Evolutionary conservation across 305 asterid species (phyloP).

Genomic region (Lippia alba): DNA sequence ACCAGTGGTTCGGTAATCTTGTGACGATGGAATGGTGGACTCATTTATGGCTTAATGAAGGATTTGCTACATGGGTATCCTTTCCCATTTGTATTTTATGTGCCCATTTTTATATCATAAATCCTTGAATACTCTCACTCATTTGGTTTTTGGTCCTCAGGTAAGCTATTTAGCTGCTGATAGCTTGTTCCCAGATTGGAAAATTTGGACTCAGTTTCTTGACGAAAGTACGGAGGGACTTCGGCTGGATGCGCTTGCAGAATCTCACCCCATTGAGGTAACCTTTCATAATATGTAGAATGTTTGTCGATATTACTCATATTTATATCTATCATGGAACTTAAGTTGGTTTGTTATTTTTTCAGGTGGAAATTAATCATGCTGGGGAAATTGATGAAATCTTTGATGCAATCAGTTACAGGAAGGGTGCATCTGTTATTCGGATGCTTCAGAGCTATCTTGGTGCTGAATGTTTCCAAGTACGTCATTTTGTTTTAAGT

Average conservation of each 20-base stretch:
- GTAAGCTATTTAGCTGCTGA: constrained; percentile 95
- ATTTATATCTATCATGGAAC: constrained; percentile 22
- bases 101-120: constrained; percentile 25
- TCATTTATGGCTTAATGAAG: constrained; percentile 95
- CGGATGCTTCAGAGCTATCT: constrained; percentile 97
- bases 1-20: constrained; percentile 99
- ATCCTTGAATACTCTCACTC: constrained; percentile 24
- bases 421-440: constrained; percentile 98
- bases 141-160: constrained; percentile 49
- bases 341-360: constrained; percentile 29
- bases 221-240: constrained; percentile 93
- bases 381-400: constrained; percentile 95
- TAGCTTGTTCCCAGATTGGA: constrained; percentile 94
- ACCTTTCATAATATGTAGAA: constrained; percentile 13
- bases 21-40: constrained; percentile 99
- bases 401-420: constrained; percentile 94
- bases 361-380: constrained; percentile 92
- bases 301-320: constrained; percentile 12
- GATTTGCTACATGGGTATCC: constrained; percentile 98
- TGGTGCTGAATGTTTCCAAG: constrained; percentile 94
- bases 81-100: constrained; percentile 29
- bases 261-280: constrained; percentile 98
- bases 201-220: constrained; percentile 96
- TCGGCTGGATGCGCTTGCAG: constrained; percentile 93
- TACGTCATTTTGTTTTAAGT: constrained; percentile 34